Percentiles rank a stretch among this genome's conserved stretches.
phyloP scores from a whole-genome alignment of 345 rosid species.

The Lumnitzera racemosa region DNA sequence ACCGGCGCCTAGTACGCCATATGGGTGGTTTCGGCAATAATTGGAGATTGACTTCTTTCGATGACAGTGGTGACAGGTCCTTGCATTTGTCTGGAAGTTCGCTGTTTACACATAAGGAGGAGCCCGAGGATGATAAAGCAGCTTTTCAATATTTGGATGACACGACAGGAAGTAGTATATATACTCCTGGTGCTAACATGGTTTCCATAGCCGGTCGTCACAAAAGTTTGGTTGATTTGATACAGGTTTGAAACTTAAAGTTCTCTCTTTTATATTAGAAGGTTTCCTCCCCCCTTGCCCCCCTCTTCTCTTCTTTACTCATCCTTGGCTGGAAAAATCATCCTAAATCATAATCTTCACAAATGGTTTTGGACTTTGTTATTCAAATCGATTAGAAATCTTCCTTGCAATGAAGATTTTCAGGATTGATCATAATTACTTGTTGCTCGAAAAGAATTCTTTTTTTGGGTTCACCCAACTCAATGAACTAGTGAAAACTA shows the following conservation, averaged over 20 bases:
- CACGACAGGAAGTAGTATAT: slow-evolving; percentile 12
- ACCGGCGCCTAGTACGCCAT: slow-evolving; percentile 51
- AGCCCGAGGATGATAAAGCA: slow-evolving; percentile 72
- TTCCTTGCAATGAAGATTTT: too few relatives aligned
- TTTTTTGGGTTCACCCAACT: too few relatives aligned
- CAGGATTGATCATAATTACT: too few relatives aligned
- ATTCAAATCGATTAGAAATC: too few relatives aligned
- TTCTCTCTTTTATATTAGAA: neutral
- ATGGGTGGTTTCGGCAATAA: slow-evolving; percentile 59
- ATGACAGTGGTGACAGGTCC: slow-evolving; percentile 40
- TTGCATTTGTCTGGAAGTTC: slow-evolving; percentile 42
- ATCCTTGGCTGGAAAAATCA: neutral
- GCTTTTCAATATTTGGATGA: slow-evolving; percentile 20
- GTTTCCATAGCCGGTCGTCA: slow-evolving; percentile 47
- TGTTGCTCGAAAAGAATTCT: too few relatives aligned
- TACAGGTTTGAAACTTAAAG: slow-evolving; percentile 49
- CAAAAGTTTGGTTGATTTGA: slow-evolving; percentile 82
- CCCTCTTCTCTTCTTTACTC: neutral
- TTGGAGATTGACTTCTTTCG: slow-evolving; percentile 37
- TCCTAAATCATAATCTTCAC: too few relatives aligned
- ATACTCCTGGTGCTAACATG: slow-evolving; percentile 22
- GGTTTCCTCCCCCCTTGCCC: neutral
- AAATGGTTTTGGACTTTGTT: too few relatives aligned
- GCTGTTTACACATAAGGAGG: slow-evolving; percentile 69
- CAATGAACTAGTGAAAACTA: too few relatives aligned